phyloP scores from a whole-genome alignment of 345 rosid genomes.

The Moricandia arvensis region DNA sequence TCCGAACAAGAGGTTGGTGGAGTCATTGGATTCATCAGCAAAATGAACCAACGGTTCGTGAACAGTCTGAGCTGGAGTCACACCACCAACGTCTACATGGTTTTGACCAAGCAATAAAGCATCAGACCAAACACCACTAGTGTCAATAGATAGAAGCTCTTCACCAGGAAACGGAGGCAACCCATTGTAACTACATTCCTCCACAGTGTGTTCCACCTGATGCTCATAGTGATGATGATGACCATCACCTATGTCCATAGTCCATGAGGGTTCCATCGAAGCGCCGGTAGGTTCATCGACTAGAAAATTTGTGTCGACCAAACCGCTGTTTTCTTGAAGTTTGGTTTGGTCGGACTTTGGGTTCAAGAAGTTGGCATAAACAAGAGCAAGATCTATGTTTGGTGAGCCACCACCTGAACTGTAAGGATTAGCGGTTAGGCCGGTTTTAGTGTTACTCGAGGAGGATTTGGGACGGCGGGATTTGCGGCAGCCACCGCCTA shows the following conservation, averaged over 20 bases:
- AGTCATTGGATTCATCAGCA: slow-evolving; percentile 26
- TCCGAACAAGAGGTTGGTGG: slow-evolving; percentile 40
- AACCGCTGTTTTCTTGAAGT: slow-evolving; percentile 28
- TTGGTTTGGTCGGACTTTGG: slow-evolving; percentile 23
- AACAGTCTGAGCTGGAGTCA: slow-evolving; percentile 18
- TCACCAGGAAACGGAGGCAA: slow-evolving; percentile 44
- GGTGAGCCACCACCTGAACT: slow-evolving; percentile 26
- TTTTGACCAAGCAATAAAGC: slow-evolving; percentile 33
- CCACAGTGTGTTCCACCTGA: slow-evolving; percentile 31
- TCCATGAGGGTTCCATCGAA: slow-evolving; percentile 30
- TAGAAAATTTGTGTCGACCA: slow-evolving; percentile 7
- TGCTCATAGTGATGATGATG: slow-evolving; percentile 20
- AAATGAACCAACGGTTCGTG: slow-evolving; percentile 35
- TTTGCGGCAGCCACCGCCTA: slow-evolving; percentile 41
- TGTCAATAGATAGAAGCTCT: slow-evolving; percentile 34
- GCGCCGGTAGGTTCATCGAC: slow-evolving; percentile 1
- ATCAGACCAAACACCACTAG: slow-evolving; percentile 33
- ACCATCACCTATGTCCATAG: slow-evolving; percentile 20
- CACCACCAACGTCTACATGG: slow-evolving; percentile 25
- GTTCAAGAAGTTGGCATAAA: slow-evolving; percentile 38
- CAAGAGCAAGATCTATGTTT: slow-evolving; percentile 39
- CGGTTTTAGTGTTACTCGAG: slow-evolving; percentile 14
- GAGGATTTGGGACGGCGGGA: slow-evolving; percentile 39
- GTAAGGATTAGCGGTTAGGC: slow-evolving; percentile 1
- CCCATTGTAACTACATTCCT: slow-evolving; percentile 35